phyloP scores from a whole-genome alignment of 2,329 filamentous ascomycete genomes.

The Colletotrichum tropicale region DNA sequence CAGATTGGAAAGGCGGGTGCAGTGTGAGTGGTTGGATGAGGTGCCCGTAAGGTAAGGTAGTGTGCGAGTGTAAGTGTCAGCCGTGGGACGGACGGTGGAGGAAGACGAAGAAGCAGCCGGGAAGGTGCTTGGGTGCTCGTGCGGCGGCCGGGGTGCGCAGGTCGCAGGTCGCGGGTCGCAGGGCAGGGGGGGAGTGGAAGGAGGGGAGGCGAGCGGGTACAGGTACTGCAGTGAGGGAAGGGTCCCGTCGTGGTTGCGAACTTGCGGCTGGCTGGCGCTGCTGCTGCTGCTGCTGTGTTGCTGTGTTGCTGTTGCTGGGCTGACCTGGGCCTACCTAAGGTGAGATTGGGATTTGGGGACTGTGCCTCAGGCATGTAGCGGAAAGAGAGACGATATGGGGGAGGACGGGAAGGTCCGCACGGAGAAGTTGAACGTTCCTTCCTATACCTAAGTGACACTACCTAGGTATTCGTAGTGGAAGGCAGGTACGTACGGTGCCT shows the following conservation, averaged over 20 bases:
- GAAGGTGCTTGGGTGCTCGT: not conserved
- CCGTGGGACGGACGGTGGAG: not conserved
- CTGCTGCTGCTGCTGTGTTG: not conserved
- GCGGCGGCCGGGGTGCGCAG: not conserved
- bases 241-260: not conserved
- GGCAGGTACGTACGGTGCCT: not conserved
- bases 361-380: not conserved
- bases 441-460: not conserved
- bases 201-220: not conserved
- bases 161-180: not conserved
- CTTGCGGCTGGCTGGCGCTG: not conserved
- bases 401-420: not conserved
- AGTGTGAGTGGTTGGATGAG: not conserved
- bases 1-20: not conserved
- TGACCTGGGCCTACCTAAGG: not conserved
- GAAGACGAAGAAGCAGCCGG: not conserved
- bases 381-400: not conserved
- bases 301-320: not conserved
- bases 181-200: not conserved
- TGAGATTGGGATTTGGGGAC: not conserved
- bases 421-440: not conserved
- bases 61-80: slow-evolving; percentile 6
- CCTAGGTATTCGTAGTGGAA: not conserved
- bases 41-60: not conserved
- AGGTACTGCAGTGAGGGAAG: not conserved